Base-by-base conservation (phyloP, 1,284 basidiomycete species). In the Ceratobasidium sp. region DNA sequence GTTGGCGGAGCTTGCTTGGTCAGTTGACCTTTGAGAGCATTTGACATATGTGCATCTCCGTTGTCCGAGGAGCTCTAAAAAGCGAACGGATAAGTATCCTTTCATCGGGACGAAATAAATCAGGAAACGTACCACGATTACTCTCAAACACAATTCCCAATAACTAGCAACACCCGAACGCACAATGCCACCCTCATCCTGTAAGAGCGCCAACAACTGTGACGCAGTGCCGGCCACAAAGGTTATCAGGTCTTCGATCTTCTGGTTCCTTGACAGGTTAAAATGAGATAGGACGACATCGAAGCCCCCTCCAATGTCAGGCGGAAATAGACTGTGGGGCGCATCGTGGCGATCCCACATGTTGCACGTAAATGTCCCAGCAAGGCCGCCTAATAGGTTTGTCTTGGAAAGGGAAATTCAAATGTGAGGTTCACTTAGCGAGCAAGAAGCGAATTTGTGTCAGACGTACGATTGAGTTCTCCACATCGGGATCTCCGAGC, bases 81-180 rank as follows among this genome's bases (percentile, higher is more conserved):
- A 7, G 17, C 29, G n/a, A 43, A 7, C 22, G 35, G 17, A 12
- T 57, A 34, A 57, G 34, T 57, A 22, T 12, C 27, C 22, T 15
- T 40, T 6, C 43, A 60, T 20, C 38, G 42, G 55, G 29, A 38
- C 25, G 50, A 31, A 32, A 43, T n/a, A 60, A 47, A 22, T 25
- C 40, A 42, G 20, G 47, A n/a, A n/a, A n/a, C n/a, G n/a, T n/a
- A 40, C 32, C 34, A 60, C 57, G 17, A 47, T 42, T 15, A 60
- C n/a, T 20, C 34, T 60, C 40, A 60, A 25, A 49, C 57, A 60
- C 43, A 60, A 32, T n/a, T 45, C 43, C 57, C 57, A 60, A 34
- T 60, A 47, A 25, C 27, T 32, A n/a, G 47, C 42, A 20, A 29
- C 34, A 7, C 7, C n/a, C 2, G 43, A 31, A 3, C 22, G 3